These are phyloP conservation scores for Aspergillus diversus DNA, from an alignment of 495 filamentous ascomycete species.

Conservation along the genomic window DNA sequence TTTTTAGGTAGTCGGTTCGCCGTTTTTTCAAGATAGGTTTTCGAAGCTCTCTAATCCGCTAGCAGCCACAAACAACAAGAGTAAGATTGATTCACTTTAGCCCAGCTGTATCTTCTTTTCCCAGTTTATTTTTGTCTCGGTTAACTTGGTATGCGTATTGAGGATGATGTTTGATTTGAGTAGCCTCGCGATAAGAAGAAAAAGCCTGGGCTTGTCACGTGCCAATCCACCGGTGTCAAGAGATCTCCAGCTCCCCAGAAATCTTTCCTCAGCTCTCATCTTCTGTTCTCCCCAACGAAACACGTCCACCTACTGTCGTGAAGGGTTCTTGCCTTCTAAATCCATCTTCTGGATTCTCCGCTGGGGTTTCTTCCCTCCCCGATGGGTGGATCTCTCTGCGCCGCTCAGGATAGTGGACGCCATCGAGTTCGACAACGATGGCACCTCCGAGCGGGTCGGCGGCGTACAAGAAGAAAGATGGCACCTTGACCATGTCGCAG, in stretches of 20 bases:
- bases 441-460: conserved; percentile 70
- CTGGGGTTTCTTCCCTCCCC: conserved; percentile 37
- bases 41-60: no score
- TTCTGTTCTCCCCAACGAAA: conserved; percentile 19
- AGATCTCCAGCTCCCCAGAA: conserved; percentile 1
- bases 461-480: conserved; percentile 96
- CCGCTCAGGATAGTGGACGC: conserved; percentile 48
- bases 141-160: no score
- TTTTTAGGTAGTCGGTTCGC: no score
- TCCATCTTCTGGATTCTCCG: conserved; percentile 21
- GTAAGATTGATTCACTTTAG: no score
- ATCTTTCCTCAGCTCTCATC: conserved; percentile 18
- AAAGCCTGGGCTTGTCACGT: conserved; percentile 19
- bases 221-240: conserved; percentile 2
- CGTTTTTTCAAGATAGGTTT: no score
- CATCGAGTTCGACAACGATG: conserved; percentile 48
- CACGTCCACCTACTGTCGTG: conserved; percentile 15
- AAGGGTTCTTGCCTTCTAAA: conserved; percentile 34
- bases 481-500: conserved; percentile 70
- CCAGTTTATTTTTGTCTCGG: no score
- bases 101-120: no score
- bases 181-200: conserved; percentile 2
- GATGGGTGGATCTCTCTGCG: conserved; percentile 48
- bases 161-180: no score
- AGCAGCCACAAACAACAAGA: no score